Evolutionary conservation across 495 filamentous ascomycete species (phyloP).

Genomic region (Pseudevernia furfuracea): DNA sequence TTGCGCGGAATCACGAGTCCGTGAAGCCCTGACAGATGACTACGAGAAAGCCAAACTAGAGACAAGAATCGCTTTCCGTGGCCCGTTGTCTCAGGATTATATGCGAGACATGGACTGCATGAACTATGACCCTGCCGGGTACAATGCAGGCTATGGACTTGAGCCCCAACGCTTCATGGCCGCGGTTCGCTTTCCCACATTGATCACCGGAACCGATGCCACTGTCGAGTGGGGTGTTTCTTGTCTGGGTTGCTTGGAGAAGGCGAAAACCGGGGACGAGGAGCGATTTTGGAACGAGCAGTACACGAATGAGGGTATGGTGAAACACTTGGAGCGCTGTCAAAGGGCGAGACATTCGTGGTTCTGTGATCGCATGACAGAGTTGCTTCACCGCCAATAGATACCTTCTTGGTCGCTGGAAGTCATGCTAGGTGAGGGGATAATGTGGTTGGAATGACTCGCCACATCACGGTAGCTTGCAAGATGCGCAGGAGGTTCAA

Average conservation of each 20-base stretch:
- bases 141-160: background rate
- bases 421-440: too few species aligned
- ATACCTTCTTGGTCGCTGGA: background rate
- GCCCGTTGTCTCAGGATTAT: background rate
- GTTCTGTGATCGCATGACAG: background rate
- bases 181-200: background rate
- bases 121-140: background rate
- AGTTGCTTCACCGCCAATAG: background rate
- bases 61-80: background rate
- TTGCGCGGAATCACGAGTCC: rapidly evolving
- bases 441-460: too few species aligned
- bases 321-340: background rate
- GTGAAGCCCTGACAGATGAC: background rate
- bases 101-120: background rate
- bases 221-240: background rate
- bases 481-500: too few species aligned
- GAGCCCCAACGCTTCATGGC: slow-evolving; percentile 3
- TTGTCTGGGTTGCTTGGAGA: background rate
- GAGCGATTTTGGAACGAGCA: background rate
- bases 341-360: background rate
- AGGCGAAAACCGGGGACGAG: background rate
- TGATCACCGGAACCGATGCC: background rate
- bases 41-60: background rate
- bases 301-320: background rate
- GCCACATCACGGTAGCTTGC: too few species aligned